Percentiles rank a stretch among this genome's conserved stretches.
These are phyloP conservation scores for Tetraselmis chui DNA, from an alignment of 139 green algal species.

Conservation along the genomic window DNA sequence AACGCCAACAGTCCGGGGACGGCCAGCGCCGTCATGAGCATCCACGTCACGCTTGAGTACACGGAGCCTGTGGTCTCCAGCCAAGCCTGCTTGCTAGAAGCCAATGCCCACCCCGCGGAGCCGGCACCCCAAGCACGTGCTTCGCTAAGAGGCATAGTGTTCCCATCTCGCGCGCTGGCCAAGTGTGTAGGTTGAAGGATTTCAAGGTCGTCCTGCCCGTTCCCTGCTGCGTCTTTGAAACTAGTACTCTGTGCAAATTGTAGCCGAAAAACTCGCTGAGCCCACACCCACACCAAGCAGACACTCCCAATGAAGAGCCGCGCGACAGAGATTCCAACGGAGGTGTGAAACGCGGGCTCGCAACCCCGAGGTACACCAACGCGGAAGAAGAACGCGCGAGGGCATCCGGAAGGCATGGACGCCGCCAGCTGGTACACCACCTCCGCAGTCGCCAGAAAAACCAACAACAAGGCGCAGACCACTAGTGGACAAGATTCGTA, in stretches of 20 bases:
- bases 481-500: background rate
- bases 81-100: background rate
- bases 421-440: background rate
- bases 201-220: background rate
- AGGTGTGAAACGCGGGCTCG: background rate
- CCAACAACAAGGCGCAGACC: background rate
- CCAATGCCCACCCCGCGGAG: background rate
- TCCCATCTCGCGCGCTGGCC: too few species aligned
- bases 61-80: background rate
- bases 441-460: background rate
- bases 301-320: background rate
- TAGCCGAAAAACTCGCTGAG: background rate
- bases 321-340: background rate
- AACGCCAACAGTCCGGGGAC: background rate
- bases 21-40: background rate
- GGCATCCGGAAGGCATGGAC: background rate
- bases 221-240: background rate
- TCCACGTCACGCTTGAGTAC: background rate
- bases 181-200: too few species aligned
- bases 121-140: background rate
- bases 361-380: background rate
- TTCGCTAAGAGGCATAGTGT: too few species aligned
- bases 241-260: background rate
- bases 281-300: background rate
- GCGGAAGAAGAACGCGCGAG: background rate